phyloP scores from a whole-genome alignment of 2,329 filamentous ascomycete species.

The Fusarium vanettenii region DNA sequence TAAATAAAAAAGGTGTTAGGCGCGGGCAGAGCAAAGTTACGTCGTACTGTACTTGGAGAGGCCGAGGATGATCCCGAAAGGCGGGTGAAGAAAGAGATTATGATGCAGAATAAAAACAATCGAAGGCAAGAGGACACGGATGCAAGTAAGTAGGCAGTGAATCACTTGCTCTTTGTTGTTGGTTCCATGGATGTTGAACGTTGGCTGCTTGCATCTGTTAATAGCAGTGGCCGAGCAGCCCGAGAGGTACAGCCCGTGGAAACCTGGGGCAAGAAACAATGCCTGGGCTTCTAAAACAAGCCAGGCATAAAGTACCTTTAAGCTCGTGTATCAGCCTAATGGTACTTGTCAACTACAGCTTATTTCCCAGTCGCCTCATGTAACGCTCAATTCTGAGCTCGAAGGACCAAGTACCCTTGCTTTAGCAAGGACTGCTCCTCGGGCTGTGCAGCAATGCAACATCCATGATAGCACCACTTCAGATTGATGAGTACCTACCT shows the following conservation, averaged over 20 bases:
- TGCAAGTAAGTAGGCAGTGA: slow-evolving; percentile 9
- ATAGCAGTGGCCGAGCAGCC: slow-evolving; percentile 19
- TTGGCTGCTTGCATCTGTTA: slow-evolving; percentile 6
- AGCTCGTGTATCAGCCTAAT: slow-evolving; percentile 20
- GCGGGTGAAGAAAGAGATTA: background rate
- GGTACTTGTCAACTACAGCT: slow-evolving; percentile 14
- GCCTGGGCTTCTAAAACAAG: slow-evolving; percentile 24
- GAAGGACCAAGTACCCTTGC: background rate
- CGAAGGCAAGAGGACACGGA: background rate
- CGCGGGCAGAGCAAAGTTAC: slow-evolving; percentile 22
- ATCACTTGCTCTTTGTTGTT: slow-evolving; percentile 15
- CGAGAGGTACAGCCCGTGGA: slow-evolving; percentile 13
- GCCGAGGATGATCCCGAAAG: slow-evolving; percentile 31
- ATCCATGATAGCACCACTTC: slow-evolving; percentile 21
- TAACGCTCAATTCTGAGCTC: background rate
- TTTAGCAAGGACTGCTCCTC: slow-evolving; percentile 8
- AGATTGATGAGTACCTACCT: background rate
- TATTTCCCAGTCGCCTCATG: slow-evolving; percentile 12
- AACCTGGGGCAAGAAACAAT: slow-evolving; percentile 37
- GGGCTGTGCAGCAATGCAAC: slow-evolving; percentile 27
- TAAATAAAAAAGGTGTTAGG: slow-evolving; percentile 28
- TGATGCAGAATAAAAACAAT: slow-evolving; percentile 6
- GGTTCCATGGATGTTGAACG: background rate
- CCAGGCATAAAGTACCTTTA: slow-evolving; percentile 12
- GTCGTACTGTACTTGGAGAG: background rate